phyloP scores from a whole-genome alignment of 2,329 filamentous ascomycete genomes.

The Xylaria arbuscula region DNA sequence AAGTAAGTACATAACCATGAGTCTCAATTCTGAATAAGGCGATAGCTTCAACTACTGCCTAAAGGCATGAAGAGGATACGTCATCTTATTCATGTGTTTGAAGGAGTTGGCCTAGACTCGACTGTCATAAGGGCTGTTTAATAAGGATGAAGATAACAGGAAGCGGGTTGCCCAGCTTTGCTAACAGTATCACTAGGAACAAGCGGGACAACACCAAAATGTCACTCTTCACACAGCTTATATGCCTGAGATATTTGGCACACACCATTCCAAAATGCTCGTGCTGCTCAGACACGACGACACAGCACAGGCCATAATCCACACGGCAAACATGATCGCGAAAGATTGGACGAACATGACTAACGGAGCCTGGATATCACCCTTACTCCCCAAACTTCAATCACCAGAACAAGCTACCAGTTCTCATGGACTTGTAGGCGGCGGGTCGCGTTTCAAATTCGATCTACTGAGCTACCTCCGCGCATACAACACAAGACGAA shows the following conservation, averaged over 20 bases:
- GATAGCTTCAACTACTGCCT: not conserved
- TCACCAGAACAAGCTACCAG: constrained; percentile 22
- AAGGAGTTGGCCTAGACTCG: not conserved
- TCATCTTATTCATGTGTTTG: not conserved
- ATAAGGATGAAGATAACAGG: not conserved
- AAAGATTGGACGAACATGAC: constrained; percentile 91
- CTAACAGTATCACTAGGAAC: constrained; percentile 59
- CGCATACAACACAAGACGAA: constrained; percentile 71
- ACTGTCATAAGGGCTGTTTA: not conserved
- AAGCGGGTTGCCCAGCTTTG: not conserved
- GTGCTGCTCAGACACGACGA: constrained; percentile 83
- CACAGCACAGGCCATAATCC: constrained; percentile 81
- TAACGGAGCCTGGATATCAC: constrained; percentile 84
- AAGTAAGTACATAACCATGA: constrained; percentile 57
- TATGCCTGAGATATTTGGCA: constrained; percentile 87
- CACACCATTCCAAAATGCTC: constrained; percentile 89
- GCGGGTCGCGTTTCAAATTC: constrained; percentile 76
- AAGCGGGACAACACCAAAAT: constrained; percentile 71
- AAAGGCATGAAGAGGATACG: not conserved
- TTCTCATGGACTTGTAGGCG: constrained; percentile 59
- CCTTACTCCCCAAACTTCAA: constrained; percentile 67
- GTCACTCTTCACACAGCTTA: constrained; percentile 78
- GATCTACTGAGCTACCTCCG: constrained; percentile 79
- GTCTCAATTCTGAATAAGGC: not conserved
- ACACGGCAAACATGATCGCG: constrained; percentile 91